A percentile compares a stretch with the other conserved stretches of the same genome.
phyloP scores from a whole-genome alignment of 768 basidiomycete genomes.

The Gymnopilus dilepis region DNA sequence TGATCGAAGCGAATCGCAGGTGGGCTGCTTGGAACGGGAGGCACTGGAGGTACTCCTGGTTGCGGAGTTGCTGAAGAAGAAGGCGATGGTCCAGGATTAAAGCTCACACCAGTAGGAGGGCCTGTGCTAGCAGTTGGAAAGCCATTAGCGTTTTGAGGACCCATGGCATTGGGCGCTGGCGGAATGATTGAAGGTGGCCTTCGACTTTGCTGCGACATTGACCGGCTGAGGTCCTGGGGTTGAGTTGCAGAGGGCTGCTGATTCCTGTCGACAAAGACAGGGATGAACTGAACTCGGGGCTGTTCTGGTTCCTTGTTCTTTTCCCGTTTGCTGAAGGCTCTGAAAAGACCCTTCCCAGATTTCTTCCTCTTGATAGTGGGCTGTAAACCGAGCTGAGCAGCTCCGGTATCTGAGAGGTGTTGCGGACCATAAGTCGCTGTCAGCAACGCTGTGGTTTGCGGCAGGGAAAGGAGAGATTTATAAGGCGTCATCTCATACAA shows the following conservation, averaged over 20 bases:
- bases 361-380: slow-evolving; percentile 35
- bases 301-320: slow-evolving; percentile 23
- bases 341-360: slow-evolving; percentile 49
- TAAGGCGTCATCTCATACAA: slow-evolving; percentile 65
- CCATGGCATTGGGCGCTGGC: background rate
- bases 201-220: slow-evolving; percentile 16
- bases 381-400: slow-evolving; percentile 22
- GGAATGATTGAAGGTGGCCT: background rate
- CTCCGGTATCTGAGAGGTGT: slow-evolving; percentile 17
- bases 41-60: slow-evolving; percentile 21
- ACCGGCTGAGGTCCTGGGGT: slow-evolving; percentile 12
- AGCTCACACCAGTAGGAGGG: background rate
- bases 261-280: slow-evolving; percentile 28
- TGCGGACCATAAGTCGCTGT: slow-evolving; percentile 36
- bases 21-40: slow-evolving; percentile 26
- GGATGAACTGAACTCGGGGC: slow-evolving; percentile 30
- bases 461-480: slow-evolving; percentile 57
- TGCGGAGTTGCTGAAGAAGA: slow-evolving; percentile 4
- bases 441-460: slow-evolving; percentile 46
- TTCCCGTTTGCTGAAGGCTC: slow-evolving; percentile 43
- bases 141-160: background rate
- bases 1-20: slow-evolving; percentile 50
- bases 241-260: background rate
- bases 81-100: background rate
- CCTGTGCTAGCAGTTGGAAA: background rate